Percentiles rank a stretch among this genome's conserved stretches.
Conservation (phyloP, 1,139 yeast species). For the Candida frijolesensis region DNA sequence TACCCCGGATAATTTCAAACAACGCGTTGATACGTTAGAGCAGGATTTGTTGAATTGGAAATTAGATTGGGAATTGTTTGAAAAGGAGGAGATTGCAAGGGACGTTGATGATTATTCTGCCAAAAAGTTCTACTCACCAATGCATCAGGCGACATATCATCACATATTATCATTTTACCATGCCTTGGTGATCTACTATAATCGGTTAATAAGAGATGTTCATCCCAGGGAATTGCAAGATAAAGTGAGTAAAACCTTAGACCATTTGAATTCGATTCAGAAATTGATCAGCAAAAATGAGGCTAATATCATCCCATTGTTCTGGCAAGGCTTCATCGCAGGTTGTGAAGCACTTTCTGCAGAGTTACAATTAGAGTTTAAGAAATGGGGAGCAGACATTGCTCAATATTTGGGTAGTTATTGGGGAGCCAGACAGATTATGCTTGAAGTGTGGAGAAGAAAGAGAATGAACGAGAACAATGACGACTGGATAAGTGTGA, state of each 20-base stretch:
- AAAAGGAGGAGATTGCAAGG: slow-evolving; percentile 9
- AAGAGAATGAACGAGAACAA: slow-evolving; percentile 58
- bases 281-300: slow-evolving; percentile 53
- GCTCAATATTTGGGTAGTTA: slow-evolving; percentile 79
- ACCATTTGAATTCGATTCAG: slow-evolving; percentile 67
- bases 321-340: slow-evolving; percentile 90
- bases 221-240: slow-evolving; percentile 57
- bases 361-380: slow-evolving; percentile 65
- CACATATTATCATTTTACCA: slow-evolving; percentile 81
- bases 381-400: slow-evolving; percentile 79
- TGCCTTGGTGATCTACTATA: slow-evolving; percentile 74
- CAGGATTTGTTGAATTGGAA: slow-evolving; percentile 62
- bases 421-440: slow-evolving; percentile 83
- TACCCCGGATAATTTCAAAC: slow-evolving; percentile 47
- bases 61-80: slow-evolving; percentile 59
- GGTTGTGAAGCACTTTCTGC: slow-evolving; percentile 76
- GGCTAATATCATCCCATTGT: slow-evolving; percentile 69
- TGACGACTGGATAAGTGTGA: slow-evolving; percentile 78
- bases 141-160: slow-evolving; percentile 78
- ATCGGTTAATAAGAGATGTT: slow-evolving; percentile 61
- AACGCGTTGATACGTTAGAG: slow-evolving; percentile 51
- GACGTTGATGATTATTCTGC: slow-evolving; percentile 20
- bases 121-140: slow-evolving; percentile 48
- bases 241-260: slow-evolving; percentile 61
- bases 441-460: slow-evolving; percentile 86